A percentile compares a stretch with the other conserved stretches of the same genome.
Conservation (phyloP, 805 yeast species). For the Candida multigemmis region DNA sequence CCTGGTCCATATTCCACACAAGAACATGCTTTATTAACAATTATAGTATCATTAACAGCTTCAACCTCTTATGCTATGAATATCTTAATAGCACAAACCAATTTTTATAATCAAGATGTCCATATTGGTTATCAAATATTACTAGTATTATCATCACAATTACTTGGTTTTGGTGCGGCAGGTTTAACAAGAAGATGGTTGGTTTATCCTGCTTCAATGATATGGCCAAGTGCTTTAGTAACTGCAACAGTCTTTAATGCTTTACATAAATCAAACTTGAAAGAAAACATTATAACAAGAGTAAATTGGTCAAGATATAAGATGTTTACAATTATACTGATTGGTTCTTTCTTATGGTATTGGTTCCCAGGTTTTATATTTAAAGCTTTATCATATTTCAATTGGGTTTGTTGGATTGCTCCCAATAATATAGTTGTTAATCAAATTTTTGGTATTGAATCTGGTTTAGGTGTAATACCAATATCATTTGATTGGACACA, state of each 20-base stretch:
- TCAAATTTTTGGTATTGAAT: slow-evolving; percentile 52
- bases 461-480: slow-evolving; percentile 61
- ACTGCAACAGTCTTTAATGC: slow-evolving; percentile 29
- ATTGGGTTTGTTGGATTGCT: slow-evolving; percentile 61
- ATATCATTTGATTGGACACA: slow-evolving; percentile 33
- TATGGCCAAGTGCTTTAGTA: slow-evolving; percentile 66
- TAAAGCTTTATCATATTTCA: slow-evolving; percentile 49
- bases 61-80: slow-evolving; percentile 43
- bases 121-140: slow-evolving; percentile 17
- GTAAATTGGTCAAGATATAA: slow-evolving; percentile 24
- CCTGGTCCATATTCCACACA: slow-evolving; percentile 16
- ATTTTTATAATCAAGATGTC: slow-evolving; percentile 32
- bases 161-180: slow-evolving; percentile 60
- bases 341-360: slow-evolving; percentile 37
- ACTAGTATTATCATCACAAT: slow-evolving; percentile 40
- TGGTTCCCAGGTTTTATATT: slow-evolving; percentile 58
- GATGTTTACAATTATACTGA: slow-evolving; percentile 4
- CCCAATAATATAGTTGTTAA: slow-evolving; percentile 52
- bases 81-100: slow-evolving; percentile 42
- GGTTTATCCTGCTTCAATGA: slow-evolving; percentile 55
- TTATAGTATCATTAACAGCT: slow-evolving; percentile 8
- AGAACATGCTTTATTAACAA: slow-evolving; percentile 14
- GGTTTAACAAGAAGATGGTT: slow-evolving; percentile 52
- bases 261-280: slow-evolving; percentile 17
- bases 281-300: slow-evolving; percentile 41